Evolutionary conservation across 1,139 yeast genomes (phyloP), one percentile per base, ranked within the genome.

Genomic region (Hanseniaspora uvarum): DNA sequence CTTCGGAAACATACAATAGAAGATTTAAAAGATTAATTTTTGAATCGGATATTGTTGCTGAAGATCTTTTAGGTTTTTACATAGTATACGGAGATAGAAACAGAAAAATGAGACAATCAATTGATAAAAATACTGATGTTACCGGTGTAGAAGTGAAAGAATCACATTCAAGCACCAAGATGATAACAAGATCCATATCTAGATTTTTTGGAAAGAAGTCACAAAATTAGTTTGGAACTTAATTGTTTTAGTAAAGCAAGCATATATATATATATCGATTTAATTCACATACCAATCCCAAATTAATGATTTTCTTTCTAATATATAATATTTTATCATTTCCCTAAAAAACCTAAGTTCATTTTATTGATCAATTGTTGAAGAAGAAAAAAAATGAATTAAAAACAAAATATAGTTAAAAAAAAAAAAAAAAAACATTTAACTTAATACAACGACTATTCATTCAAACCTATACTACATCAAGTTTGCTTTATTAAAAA

Each of bases 171-270:
- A 41, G 37, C 21, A 30, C 41, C 6, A 43, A 38, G 12, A 37
- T 24, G 24, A 18, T 53, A 30, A 24, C 55, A 19, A 53, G 52
- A 47, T 53, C 55, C 10, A 28, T 53, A 21, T 53, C 55, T 12
- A 34, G 19, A 28, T 36, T 53, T 23, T 53, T 53, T 24, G 31
- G 44, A 4, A 44, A 46, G 30, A 51, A 44, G 19, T 26, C 28
- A 11, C 41, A 38, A 23, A 38, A 11, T 11, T 38, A 38, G 16
- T 4, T 36, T 19, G 1, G 3, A 6, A 5, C 2, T 10, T 18
- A 36, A 18, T 19, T 36, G 33, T 30, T 26, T 26, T 26, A 26
- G 7, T 26, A 26, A 26, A 26, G 8, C 28, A 26, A 26, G 28
- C 28, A 26, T 26, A 26, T 26, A 26, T 26, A 8, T 8, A 26